Evolutionary conservation across 495 filamentous ascomycete genomes (phyloP).

Genomic region (Hypoxylon intermedium): DNA sequence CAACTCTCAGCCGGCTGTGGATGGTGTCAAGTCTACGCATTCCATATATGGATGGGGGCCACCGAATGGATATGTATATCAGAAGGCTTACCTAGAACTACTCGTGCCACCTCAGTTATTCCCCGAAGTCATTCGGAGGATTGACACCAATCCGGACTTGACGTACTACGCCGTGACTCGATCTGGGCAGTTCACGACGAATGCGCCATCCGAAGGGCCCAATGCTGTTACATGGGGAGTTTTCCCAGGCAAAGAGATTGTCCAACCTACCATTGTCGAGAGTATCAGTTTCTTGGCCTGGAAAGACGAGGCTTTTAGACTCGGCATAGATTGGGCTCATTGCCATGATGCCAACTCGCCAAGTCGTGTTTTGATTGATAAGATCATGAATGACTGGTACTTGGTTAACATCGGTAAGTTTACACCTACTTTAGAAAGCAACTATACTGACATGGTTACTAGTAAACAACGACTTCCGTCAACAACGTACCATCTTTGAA

Average conservation of each 20-base stretch:
- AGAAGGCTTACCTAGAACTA: conserved; percentile 96
- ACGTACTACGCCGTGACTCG: conserved; percentile 94
- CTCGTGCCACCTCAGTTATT: conserved; percentile 81
- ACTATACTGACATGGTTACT: conserved; percentile 17
- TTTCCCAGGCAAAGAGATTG: conserved; percentile 97
- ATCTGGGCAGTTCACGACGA: conserved; percentile 80
- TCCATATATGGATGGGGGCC: conserved; percentile 94
- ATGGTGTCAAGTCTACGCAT: conserved; percentile 89
- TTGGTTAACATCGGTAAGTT: conserved; percentile 91
- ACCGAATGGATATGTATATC: conserved; percentile 93
- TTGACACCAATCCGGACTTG: conserved; percentile 78
- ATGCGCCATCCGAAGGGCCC: conserved; percentile 80
- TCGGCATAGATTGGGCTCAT: conserved; percentile 92
- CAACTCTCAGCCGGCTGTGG: conserved; percentile 95
- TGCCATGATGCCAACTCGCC: conserved; percentile 81
- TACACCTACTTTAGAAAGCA: not conserved
- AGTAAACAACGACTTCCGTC: conserved; percentile 98
- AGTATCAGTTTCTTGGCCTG: conserved; percentile 97
- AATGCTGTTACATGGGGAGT: conserved; percentile 99
- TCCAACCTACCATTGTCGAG: conserved; percentile 99
- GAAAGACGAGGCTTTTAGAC: conserved; percentile 96
- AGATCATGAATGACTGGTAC: conserved; percentile 88
- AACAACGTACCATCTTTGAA: conserved; percentile 75
- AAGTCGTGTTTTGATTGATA: conserved; percentile 81
- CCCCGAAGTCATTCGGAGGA: conserved; percentile 77